Evolutionary conservation across 1,284 basidiomycete species (phyloP).

Genomic region (Marasmius oreades): DNA sequence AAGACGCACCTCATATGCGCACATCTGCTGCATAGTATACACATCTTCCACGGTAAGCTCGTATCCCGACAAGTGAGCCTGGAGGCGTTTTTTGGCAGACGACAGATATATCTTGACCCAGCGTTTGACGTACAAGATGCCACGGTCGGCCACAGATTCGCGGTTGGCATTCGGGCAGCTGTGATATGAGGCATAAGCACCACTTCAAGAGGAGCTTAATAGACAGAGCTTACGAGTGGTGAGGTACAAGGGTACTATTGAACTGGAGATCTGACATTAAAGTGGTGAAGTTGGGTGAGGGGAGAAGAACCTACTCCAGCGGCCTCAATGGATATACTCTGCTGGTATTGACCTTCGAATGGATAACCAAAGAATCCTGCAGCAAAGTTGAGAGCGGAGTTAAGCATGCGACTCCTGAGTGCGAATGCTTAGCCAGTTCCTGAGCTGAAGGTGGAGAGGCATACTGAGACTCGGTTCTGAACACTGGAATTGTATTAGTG

Average conservation of each 20-base stretch:
- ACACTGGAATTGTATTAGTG: constrained; percentile 70
- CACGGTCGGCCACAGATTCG: constrained; percentile 50
- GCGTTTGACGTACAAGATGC: constrained; percentile 47
- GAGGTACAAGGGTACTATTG: constrained; percentile 79
- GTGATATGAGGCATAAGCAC: not conserved
- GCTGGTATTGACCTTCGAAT: constrained; percentile 72
- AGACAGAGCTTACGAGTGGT: constrained; percentile 49
- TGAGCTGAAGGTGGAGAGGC: constrained; percentile 21
- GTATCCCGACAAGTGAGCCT: constrained; percentile 58
- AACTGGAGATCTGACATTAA: constrained; percentile 37
- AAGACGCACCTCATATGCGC: constrained; percentile 74
- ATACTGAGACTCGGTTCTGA: constrained; percentile 85
- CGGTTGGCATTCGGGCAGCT: constrained; percentile 63
- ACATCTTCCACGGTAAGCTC: constrained; percentile 70
- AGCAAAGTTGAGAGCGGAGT: constrained; percentile 82
- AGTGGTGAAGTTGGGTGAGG: not conserved
- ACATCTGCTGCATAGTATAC: constrained; percentile 73
- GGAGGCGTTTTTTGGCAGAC: constrained; percentile 60
- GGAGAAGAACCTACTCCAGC: constrained; percentile 41
- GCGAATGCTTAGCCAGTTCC: not conserved
- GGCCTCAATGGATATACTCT: constrained; percentile 77
- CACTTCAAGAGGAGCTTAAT: not conserved
- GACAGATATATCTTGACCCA: constrained; percentile 76
- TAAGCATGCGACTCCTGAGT: constrained; percentile 73
- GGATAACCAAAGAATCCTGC: constrained; percentile 87